Base-by-base conservation (phyloP, 768 basidiomycete species). In the Podaxis mareebaensis region DNA sequence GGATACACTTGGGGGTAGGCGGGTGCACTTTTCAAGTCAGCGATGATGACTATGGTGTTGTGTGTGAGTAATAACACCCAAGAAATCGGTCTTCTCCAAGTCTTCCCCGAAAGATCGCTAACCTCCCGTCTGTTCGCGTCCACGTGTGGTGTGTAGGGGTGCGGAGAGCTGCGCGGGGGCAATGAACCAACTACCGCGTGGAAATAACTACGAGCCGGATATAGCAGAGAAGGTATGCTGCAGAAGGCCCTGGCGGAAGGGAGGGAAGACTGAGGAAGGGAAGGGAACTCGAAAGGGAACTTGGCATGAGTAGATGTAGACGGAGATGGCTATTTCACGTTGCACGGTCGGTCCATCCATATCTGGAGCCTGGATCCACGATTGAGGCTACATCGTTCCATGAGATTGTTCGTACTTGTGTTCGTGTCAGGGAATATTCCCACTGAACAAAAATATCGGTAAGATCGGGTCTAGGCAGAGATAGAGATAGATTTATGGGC, bases 91-190 rank as follows among this genome's bases (percentile, higher is more conserved):
- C 49, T 60, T 60, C 36, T 17, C 36, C 38, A 36, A 15, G 58
- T 28, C 58, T 60, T 60, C 58, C 42, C 49, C 33, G 39, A 52
- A 22, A 40, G 49, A 60, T 60, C 48, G 49, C 58, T 39, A 52
- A 36, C 49, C 48, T 60, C 20, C 38, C 36, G 48, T 38, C 24
- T 36, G 33, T 26, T 20, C 28, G 22, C 36, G 58, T 15, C 58
- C 58, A 60, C 58, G 58, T 60, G 58, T 60, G 38, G 30, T 11
- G 36, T 51, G 28, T n/a, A 36, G 36, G 38, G 36, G 20, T 52
- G 24, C 49, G 22, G 40, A 39, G 48, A 52, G 33, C 33, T 60
- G 58, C 58, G 49, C 33, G 28, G 58, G 20, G 49, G 11, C 49
- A 52, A 39, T 52, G 30, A 13, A 20, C 8, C 20, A 52, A 49